Base-by-base conservation (phyloP, 805 yeast genomes). In the Ogataea nitratoaversa region DNA sequence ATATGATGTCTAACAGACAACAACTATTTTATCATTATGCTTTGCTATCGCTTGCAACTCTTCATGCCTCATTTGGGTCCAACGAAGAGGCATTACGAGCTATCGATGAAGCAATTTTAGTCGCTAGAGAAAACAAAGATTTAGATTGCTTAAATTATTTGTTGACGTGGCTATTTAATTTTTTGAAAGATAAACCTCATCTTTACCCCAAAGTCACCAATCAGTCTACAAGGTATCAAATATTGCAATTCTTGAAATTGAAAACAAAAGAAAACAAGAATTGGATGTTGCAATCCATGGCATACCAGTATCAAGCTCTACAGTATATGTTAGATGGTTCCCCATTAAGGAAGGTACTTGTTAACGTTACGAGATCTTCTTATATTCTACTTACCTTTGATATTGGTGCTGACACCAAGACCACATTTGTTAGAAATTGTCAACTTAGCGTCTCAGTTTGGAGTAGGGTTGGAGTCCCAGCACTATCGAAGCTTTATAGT, bases 121-220 rank as follows among this genome's bases (percentile, higher is more conserved):
- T 89, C 3, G 96, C 96, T 0, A 67, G 96, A 49, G 96, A 89
- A 52, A 82, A 83, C 50, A 80, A 80, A 46, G 96, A 90, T 58
- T 70, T 76, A 40, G 68, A 72, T 12, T 85, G 95, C 19, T 68
- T 88, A 31, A 82, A 85, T 20, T 79, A 79, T 49, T 71, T 88
- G 13, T 65, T 88, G 36, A 71, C 87, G 8, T 84, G 93, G 89
- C 66, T 87, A 1, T 78, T 79, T 48, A 75, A 81, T 46, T 85
- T 83, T 50, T 69, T 86, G 53, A 78, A 77, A 44, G 75, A 76
- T 42, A 73, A 81, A 51, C 96, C 95, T 0, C 67, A 73, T 36
- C 54, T 79, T 8, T 57, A 48, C 32, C 35, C 48, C 52, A 71
- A 71, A 50, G 60, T 39, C 46, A 58, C 30, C 70, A 46, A 48